Conservation (phyloP, 148 eudicot species). For the Chenopodium quinoa region DNA sequence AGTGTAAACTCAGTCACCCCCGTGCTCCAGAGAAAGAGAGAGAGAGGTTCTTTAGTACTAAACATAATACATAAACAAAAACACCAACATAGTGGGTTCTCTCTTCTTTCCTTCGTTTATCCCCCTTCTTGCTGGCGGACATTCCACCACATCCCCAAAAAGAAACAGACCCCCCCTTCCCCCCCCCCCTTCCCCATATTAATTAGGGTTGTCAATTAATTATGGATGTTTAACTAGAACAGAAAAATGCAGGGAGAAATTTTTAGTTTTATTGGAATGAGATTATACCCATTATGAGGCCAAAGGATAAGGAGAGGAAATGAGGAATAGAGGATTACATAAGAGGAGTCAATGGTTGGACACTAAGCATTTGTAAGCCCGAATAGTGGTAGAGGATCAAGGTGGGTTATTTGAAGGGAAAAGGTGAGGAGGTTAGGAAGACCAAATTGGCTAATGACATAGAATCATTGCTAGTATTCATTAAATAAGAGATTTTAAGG, state of each 20-base stretch:
- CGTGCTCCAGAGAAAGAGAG: too few relatives aligned
- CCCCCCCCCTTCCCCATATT: too few relatives aligned
- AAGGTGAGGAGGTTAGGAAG: neutral
- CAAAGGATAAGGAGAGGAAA: neutral
- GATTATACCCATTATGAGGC: too few relatives aligned
- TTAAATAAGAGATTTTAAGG: neutral
- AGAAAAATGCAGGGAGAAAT: too few relatives aligned
- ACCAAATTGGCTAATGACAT: neutral
- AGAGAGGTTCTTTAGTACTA: too few relatives aligned
- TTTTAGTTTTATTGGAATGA: too few relatives aligned
- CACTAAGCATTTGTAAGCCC: neutral
- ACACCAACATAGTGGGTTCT: neutral
- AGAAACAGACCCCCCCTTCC: too few relatives aligned
- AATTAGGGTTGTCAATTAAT: neutral
- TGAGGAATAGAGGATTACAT: neutral
- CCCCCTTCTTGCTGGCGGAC: neutral
- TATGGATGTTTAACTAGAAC: neutral
- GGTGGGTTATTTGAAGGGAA: neutral
- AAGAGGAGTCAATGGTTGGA: neutral
- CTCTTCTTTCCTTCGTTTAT: neutral
- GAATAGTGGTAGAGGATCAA: neutral
- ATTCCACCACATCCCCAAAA: too few relatives aligned
- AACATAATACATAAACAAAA: too few relatives aligned
- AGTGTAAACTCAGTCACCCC: too few relatives aligned
- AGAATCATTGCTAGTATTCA: neutral